Base-by-base conservation (phyloP, 2,329 filamentous ascomycete genomes). In the Aspergillus quadricinctus region DNA sequence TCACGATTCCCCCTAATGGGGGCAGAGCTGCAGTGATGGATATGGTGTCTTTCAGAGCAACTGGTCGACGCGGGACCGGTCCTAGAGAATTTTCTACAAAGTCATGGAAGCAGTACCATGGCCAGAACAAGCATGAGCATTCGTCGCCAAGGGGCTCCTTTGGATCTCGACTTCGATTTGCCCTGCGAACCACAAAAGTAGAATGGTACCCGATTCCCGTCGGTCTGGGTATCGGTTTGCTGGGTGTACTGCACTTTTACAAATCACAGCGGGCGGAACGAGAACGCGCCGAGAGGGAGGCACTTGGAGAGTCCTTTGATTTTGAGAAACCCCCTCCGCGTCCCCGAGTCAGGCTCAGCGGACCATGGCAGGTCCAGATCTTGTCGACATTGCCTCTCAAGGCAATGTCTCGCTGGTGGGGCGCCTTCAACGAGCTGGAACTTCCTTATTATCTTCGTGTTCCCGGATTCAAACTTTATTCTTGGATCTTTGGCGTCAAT, bases 371-470 rank as follows among this genome's bases (percentile, higher is more conserved):
- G 69, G 90, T 97, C 52, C 89, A 92, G 71, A 84, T 97, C 71
- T 96, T 97, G 89, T 95, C 91, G 7, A 96, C 91, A 1, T 78
- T 97, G 58, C 92, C 92, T 35, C 80, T 97, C 60, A 97, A 97
- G 77, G 92, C 90, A 37, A 82, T 97, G 48, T 96, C 92, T 35
- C 84, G 92, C 49, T 70, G 95, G 61, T 97, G 92, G 92, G 92
- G 92, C 40, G 84, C 81, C 52, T 96, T 97, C 79, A 97, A 97
- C 73, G 92, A 96, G 72, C 78, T 96, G 49, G 86, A 86, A 10
- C 88, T 97, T 40, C 92, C 92, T 0, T 93, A 94, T 76, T 92
- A 90, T 72, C 80, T 96, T 25, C 89, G 92, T 4, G 83, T 93
- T 0, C 92, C 92, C 1, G 92, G 92, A 14, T 96, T 97, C 78